A percentile compares a stretch with the other conserved stretches of the same genome.
phyloP scores from a whole-genome alignment of 2,329 filamentous ascomycete genomes.

The Beauveria australis region DNA sequence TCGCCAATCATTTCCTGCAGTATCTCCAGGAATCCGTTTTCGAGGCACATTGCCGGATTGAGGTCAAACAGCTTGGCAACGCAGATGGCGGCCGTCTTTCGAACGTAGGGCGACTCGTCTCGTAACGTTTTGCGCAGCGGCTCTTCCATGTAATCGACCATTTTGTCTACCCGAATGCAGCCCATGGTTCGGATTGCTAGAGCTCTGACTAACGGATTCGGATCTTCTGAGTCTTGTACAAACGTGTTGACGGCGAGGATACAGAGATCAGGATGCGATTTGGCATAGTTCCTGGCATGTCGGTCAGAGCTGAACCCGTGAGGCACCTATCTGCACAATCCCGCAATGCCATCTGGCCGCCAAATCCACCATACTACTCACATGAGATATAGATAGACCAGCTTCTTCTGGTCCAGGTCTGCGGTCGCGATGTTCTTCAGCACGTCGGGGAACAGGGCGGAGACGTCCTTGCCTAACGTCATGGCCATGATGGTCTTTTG shows the following conservation, averaged over 20 bases:
- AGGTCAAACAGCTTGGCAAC: conserved; percentile 97
- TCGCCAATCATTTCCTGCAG: conserved; percentile 95
- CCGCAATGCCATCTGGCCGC: not conserved
- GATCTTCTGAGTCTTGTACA: conserved; percentile 97
- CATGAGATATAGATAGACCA: conserved; percentile 98
- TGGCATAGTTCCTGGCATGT: conserved; percentile 82
- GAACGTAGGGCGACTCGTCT: conserved; percentile 96
- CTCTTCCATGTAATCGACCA: conserved; percentile 99
- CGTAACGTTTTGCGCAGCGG: conserved; percentile 89
- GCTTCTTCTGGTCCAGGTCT: conserved; percentile 97
- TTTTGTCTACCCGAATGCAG: conserved; percentile 96
- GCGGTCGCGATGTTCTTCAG: conserved; percentile 96
- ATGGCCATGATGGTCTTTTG: conserved; percentile 99
- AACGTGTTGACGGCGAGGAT: conserved; percentile 99
- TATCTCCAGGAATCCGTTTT: conserved; percentile 91
- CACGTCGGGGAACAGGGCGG: conserved; percentile 91
- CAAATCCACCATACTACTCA: conserved; percentile 32
- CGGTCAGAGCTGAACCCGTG: not conserved
- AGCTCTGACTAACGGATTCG: conserved; percentile 89
- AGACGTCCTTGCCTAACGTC: conserved; percentile 98
- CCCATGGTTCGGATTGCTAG: conserved; percentile 97
- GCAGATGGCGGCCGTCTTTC: conserved; percentile 95
- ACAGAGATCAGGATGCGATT: conserved; percentile 95
- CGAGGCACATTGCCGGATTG: conserved; percentile 84
- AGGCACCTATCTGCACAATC: not conserved